Conservation (phyloP, 495 filamentous ascomycete species). For the Trichodelitschia bisporula region DNA sequence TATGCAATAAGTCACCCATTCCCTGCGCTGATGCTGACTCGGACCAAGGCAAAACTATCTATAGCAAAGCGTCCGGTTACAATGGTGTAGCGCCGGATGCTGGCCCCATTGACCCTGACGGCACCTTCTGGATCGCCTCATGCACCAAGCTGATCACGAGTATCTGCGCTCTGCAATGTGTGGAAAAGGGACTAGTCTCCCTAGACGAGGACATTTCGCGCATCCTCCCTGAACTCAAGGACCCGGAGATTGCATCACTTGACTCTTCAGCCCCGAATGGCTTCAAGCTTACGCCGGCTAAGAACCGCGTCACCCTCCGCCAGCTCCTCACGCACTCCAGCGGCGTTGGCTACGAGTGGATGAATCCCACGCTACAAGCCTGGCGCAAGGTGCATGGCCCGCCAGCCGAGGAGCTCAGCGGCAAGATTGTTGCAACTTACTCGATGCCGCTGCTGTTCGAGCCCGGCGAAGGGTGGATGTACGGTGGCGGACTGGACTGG, state of each 20-base stretch:
- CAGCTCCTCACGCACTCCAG: slow-evolving; percentile 24
- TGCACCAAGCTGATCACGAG: slow-evolving; percentile 14
- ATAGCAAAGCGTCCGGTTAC: too few relatives aligned
- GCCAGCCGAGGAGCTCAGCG: not conserved
- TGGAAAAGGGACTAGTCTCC: slow-evolving; percentile 12
- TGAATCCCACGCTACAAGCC: slow-evolving; percentile 9
- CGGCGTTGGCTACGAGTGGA: slow-evolving; percentile 21
- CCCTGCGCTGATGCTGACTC: too few relatives aligned
- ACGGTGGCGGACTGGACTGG: slow-evolving; percentile 27
- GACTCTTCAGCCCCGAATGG: slow-evolving; percentile 1
- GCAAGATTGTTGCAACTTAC: not conserved
- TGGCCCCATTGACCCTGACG: too few relatives aligned
- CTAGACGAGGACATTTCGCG: slow-evolving; percentile 12
- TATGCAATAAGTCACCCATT: too few relatives aligned
- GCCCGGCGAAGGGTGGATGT: slow-evolving; percentile 25
- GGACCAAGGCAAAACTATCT: too few relatives aligned
- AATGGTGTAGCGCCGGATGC: too few relatives aligned
- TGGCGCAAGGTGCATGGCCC: slow-evolving; percentile 5
- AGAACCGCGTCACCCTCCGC: slow-evolving; percentile 4
- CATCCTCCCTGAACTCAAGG: slow-evolving; percentile 11
- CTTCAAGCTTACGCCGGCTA: slow-evolving; percentile 1
- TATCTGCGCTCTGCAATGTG: slow-evolving; percentile 12
- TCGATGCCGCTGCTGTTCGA: slow-evolving; percentile 20
- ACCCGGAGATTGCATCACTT: slow-evolving; percentile 1
- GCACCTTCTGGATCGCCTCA: slow-evolving; percentile 10